phyloP scores from a whole-genome alignment of 176 grass and related monocot species.

The Cenchrus fungigraminus region DNA sequence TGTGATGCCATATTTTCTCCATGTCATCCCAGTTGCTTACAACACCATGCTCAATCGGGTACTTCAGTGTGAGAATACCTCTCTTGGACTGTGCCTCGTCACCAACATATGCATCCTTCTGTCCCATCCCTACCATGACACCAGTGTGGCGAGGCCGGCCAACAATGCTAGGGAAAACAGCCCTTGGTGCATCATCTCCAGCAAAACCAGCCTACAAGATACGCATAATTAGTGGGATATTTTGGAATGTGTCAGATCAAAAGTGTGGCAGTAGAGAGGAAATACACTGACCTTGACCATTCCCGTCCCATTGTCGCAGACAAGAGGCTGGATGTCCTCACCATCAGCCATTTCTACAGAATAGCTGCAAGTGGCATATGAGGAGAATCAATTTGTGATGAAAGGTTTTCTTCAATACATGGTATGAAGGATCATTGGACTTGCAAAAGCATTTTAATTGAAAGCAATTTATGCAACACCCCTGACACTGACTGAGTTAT shows the following conservation, averaged over 20 bases:
- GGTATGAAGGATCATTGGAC: background rate
- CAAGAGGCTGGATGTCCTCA: conserved; percentile 79
- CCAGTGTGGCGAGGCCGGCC: conserved; percentile 76
- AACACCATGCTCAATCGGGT: conserved; percentile 80
- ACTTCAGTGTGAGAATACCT: conserved; percentile 80
- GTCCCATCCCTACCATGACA: conserved; percentile 87
- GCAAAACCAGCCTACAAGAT: conserved; percentile 77
- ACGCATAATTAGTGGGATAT: background rate
- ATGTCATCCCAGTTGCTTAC: conserved; percentile 91
- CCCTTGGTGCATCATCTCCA: conserved; percentile 80
- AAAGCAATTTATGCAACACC: background rate
- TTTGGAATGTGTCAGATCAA: too few relatives aligned
- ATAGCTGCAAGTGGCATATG: conserved; percentile 30
- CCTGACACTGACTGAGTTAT: background rate
- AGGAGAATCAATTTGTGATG: background rate
- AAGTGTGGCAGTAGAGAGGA: background rate
- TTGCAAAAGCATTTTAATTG: background rate
- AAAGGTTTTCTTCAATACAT: background rate
- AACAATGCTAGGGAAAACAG: conserved; percentile 87
- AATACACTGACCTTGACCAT: conserved; percentile 64
- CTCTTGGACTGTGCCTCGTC: conserved; percentile 89
- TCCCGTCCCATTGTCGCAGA: conserved; percentile 85
- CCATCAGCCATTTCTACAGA: conserved; percentile 73
- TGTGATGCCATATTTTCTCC: conserved; percentile 93
- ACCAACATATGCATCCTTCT: conserved; percentile 81